A percentile compares a stretch with the other conserved stretches of the same genome.
Conservation (phyloP, 2,329 filamentous ascomycete species). For the Apiospora rasikravindrae region DNA sequence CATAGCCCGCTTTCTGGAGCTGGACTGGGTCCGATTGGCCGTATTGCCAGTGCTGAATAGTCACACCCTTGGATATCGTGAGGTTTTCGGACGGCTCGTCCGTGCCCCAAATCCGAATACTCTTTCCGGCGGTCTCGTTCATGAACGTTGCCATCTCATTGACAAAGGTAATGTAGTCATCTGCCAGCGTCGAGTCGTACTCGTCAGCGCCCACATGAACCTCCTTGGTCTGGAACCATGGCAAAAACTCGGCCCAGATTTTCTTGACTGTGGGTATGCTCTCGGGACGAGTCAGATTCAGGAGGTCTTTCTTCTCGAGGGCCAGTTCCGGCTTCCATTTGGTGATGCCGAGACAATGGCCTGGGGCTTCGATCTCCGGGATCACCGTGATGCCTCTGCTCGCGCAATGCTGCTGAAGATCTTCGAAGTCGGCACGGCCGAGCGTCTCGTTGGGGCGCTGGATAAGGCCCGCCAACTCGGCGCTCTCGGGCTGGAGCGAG, state of each 20-base stretch:
- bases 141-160: constrained; percentile 55
- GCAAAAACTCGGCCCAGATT: constrained; percentile 58
- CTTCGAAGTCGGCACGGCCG: constrained; percentile 49
- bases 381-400: constrained; percentile 56
- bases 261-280: constrained; percentile 56
- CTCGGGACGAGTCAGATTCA: constrained; percentile 59
- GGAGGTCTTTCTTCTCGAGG: constrained; percentile 49
- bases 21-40: constrained; percentile 51
- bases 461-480: constrained; percentile 46
- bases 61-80: constrained; percentile 45
- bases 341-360: constrained; percentile 56
- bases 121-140: constrained; percentile 43
- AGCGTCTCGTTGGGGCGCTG: constrained; percentile 53
- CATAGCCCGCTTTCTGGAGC: constrained; percentile 44
- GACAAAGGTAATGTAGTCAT: constrained; percentile 57
- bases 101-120: constrained; percentile 59
- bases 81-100: constrained; percentile 47
- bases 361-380: constrained; percentile 60
- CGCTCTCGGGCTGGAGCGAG: constrained; percentile 44
- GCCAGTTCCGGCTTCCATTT: constrained; percentile 62
- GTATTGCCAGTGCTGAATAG: constrained; percentile 55
- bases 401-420: constrained; percentile 56
- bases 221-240: constrained; percentile 60
- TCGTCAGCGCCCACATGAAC: constrained; percentile 63
- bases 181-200: constrained; percentile 49